Conservation (phyloP, 169 alveolate genomes). For the Plasmodium falciparum region DNA sequence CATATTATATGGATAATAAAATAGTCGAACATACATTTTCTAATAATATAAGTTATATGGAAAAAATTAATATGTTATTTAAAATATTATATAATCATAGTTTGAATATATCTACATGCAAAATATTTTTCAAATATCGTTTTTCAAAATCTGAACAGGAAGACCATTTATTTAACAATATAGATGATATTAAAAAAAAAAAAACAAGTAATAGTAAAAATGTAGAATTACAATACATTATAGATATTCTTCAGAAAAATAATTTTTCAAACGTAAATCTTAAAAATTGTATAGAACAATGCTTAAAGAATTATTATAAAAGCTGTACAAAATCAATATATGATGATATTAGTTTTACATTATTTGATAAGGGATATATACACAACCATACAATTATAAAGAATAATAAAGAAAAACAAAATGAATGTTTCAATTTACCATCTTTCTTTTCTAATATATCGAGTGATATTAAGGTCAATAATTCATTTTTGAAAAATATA, state of each 20-base stretch:
- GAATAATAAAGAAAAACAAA: not conserved
- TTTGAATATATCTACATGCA: conserved; percentile 24
- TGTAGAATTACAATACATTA: not conserved
- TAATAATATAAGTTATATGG: conserved; percentile 43
- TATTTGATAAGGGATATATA: conserved; percentile 12
- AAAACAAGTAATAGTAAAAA: not conserved
- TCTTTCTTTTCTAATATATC: not conserved
- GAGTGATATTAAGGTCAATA: not conserved
- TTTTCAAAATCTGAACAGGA: conserved; percentile 1
- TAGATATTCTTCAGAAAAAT: conserved; percentile 26
- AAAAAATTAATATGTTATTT: conserved; percentile 35
- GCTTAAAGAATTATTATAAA: conserved; percentile 23
- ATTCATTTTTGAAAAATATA: conserved; percentile 9
- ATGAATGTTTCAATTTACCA: not conserved
- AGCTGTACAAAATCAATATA: conserved; percentile 31
- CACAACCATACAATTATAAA: not conserved
- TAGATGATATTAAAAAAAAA: not conserved
- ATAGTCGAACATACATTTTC: not conserved
- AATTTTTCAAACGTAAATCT: conserved; percentile 10
- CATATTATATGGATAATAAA: conserved; percentile 16
- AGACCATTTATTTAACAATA: not conserved
- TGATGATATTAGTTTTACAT: conserved; percentile 17
- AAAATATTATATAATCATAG: conserved; percentile 43
- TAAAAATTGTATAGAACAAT: conserved; percentile 24
- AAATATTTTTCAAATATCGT: conserved; percentile 23